Evolutionary conservation across 2,329 filamentous ascomycete species (phyloP).

Genomic region (Ustulina deusta): DNA sequence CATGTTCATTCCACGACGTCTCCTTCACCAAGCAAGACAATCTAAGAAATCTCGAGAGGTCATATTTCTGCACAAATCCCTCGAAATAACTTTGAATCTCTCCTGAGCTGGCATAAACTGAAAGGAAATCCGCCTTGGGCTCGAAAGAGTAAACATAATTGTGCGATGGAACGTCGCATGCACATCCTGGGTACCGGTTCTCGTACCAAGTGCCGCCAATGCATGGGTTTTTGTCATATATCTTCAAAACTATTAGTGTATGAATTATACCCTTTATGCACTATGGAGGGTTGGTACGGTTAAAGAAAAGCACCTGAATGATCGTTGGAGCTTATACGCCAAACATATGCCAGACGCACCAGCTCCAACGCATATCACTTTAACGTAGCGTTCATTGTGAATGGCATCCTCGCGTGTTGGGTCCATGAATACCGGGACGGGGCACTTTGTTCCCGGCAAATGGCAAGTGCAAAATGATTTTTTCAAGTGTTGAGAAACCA

Average conservation of each 20-base stretch:
- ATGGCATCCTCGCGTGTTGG: conserved; percentile 37
- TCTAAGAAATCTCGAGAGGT: conserved; percentile 52
- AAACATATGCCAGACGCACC: conserved; percentile 61
- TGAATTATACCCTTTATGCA: too few relatives aligned
- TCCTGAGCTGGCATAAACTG: conserved; percentile 17
- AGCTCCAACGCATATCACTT: conserved; percentile 59
- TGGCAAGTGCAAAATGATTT: too few relatives aligned
- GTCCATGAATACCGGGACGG: too few relatives aligned
- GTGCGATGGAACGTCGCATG: conserved; percentile 32
- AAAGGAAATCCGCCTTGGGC: conserved; percentile 27
- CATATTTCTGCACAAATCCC: conserved; percentile 56
- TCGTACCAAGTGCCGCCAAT: conserved; percentile 34
- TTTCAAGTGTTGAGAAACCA: too few relatives aligned
- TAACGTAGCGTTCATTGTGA: conserved; percentile 38
- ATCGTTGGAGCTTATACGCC: conserved; percentile 61
- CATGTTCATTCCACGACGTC: conserved; percentile 53
- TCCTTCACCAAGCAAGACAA: conserved; percentile 45
- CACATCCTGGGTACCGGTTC: conserved; percentile 34
- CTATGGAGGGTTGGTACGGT: conserved; percentile 22
- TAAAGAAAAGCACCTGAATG: conserved; percentile 56
- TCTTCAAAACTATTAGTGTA: too few relatives aligned
- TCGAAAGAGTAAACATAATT: conserved; percentile 34
- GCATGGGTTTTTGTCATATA: conserved; percentile 27
- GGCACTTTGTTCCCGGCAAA: too few relatives aligned
- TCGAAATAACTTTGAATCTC: conserved; percentile 60